Percentiles rank a stretch among this genome's conserved stretches.
Conservation (phyloP, 164 flowering plant species). For the Cinnamomum micranthum region DNA sequence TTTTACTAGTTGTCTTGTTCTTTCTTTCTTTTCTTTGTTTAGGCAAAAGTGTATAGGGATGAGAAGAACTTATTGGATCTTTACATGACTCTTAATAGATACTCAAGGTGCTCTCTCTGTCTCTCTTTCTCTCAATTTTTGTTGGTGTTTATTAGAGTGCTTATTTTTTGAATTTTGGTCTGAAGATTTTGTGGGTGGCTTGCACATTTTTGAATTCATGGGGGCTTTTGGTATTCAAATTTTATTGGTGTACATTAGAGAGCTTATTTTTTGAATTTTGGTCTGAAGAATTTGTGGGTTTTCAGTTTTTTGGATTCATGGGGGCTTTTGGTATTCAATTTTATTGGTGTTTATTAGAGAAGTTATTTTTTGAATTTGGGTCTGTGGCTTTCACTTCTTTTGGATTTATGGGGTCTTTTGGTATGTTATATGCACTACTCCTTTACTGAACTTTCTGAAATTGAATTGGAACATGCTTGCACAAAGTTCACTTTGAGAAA, state of each 20-base stretch:
- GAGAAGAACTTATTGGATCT: slow-evolving; percentile 25
- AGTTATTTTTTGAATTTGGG: not conserved
- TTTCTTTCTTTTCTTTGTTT: not conserved
- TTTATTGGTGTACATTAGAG: not conserved
- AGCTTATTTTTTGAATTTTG: not conserved
- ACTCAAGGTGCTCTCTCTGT: slow-evolving; percentile 17
- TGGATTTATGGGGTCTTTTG: not conserved
- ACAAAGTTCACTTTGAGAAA: not conserved
- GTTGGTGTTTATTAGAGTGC: too few species aligned
- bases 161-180: not conserved
- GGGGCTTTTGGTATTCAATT: not conserved
- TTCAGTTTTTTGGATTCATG: not conserved
- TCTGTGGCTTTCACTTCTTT: not conserved
- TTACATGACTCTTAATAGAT: slow-evolving; percentile 20
- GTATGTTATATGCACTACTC: not conserved
- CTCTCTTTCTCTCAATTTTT: not conserved
- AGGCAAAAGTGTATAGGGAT: slow-evolving; percentile 27
- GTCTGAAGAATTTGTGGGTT: not conserved
- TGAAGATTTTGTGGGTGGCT: not conserved
- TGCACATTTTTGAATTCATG: not conserved
- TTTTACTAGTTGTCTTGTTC: not conserved
- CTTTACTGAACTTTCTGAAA: not conserved
- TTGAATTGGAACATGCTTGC: not conserved
- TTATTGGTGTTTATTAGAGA: not conserved
- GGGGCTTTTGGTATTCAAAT: not conserved